Base-by-base conservation (phyloP, 176 grass and related monocot species). In the Carex myosuroides region DNA sequence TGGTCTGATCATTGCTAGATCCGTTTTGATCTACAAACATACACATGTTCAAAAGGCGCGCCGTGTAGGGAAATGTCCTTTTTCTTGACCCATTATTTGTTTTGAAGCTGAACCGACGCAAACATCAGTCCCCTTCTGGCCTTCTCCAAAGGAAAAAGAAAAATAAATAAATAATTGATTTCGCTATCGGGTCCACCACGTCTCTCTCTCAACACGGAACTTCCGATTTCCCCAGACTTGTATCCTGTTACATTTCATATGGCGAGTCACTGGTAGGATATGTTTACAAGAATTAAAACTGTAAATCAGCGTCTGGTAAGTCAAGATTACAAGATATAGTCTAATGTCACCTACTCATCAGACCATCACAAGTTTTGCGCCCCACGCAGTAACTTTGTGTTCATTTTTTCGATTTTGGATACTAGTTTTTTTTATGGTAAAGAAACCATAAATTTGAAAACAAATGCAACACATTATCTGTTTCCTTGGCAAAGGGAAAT, bases 81-180 rank as follows among this genome's bases (percentile, higher is more conserved):
- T 64, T 81, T 81, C 60, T 64, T 81, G 79, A 81, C 79, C 16
- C 32, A 44, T 81, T 81, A 59, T 81, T 50, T 81, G 59, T 64
- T 64, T 65, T 80, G 54, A 73, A 50, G 42, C 35, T 41, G 18
- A 44, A 72, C 69, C 39, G 37, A 21, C 65, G 58, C 5, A 60
- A 60, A 68, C 63, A 64, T 1, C 7, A 5, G 37, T 35, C 3
- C 33, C 33, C 33, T 35, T 35, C 33, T 35, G 37, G 37, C 37
- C 37, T 39, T 39, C 5, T 39, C 5, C 62, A 64, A 64, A 64
- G 13, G 22, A 64, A 68, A 68, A 55, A 42, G 17, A 60, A 81
- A 39, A 4, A 61, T n/a, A 84, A 46, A 39, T 6, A 39, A 39
- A 39, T 6, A 39, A 60, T 22, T 67, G 9, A 76, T 60, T 56